Conservation (phyloP, 169 alveolate species). For the Babesia ovis region DNA sequence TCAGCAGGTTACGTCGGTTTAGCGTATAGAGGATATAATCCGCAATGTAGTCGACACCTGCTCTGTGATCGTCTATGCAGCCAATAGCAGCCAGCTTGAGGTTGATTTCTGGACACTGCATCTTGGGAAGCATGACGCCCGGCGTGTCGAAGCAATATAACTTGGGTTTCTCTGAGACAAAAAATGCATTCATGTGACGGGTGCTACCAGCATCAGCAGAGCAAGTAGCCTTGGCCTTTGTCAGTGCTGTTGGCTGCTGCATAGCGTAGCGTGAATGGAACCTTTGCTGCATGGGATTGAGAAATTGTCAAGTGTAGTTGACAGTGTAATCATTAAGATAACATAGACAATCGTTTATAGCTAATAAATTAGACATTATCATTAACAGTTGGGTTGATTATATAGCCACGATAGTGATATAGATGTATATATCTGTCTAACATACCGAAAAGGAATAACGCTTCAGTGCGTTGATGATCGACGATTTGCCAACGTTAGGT, state of each 20-base stretch:
- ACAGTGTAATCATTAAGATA: background rate
- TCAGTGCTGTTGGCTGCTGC: conserved; percentile 12
- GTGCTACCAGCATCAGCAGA: conserved; percentile 61
- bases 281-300: conserved; percentile 22
- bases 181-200: conserved; percentile 31
- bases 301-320: background rate
- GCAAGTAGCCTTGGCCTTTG: conserved; percentile 25
- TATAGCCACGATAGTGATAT: too few species aligned
- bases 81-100: conserved; percentile 68
- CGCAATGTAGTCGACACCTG: conserved; percentile 65
- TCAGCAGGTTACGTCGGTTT: conserved; percentile 14
- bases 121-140: conserved; percentile 70
- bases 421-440: too few species aligned
- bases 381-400: background rate
- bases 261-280: conserved; percentile 1
- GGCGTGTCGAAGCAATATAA: conserved; percentile 69
- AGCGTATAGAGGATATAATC: conserved; percentile 60
- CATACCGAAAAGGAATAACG: conserved; percentile 59
- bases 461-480: conserved; percentile 53
- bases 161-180: conserved; percentile 60
- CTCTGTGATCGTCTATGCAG: conserved; percentile 52
- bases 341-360: background rate
- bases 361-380: background rate
- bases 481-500: conserved; percentile 69
- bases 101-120: conserved; percentile 55